Base-by-base conservation (phyloP, 1,284 basidiomycete species). In the Paramarasmius palmivorus region DNA sequence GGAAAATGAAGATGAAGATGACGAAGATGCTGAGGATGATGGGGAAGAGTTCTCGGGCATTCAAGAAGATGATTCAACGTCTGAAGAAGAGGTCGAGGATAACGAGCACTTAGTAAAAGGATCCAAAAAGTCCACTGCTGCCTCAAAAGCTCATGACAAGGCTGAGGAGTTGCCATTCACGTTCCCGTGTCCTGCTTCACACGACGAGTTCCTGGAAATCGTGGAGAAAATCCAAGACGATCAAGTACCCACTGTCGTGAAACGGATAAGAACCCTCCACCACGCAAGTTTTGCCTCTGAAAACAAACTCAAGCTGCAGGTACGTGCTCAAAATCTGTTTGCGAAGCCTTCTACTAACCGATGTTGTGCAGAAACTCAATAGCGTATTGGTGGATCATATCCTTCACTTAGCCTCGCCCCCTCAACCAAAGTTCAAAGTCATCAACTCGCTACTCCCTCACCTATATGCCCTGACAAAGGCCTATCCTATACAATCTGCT, bases 241-340 rank as follows among this genome's bases (percentile, higher is more conserved):
- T 12, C 88, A 96, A 57, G 70, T 98, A 5, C 84, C 90, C 1
- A 88, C 78, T 0, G 93, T 99, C 5, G 77, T 98, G 22, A 89
- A 98, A 65, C 91, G 97, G 39, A 96, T 99, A 54, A 85, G 95
- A 20, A 83, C 93, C 0, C 73, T 98, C 4, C 87, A 98, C 66
- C 96, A 99, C 66, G 90, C 96, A 1, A 95, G 92, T 64, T 75
- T 99, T 4, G 88, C 84, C 0, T 84, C 89, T 36, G 93, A 93
- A 38, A 99, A 99, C 76, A 98, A 96, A 68, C 81, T 84, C 67
- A 96, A 92, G 70, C 76, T 97, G 23, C 92, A 95, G 81, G 93
- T 90, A 58, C 50, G 78, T 20, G 25, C 45, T 45, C 17, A 44
- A 40, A 34, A 36, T 50, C 39, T 46, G 48, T 39, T 57, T 32